phyloP scores from a whole-genome alignment of 2,329 filamentous ascomycete genomes.

The Colletotrichum plurivorum region DNA sequence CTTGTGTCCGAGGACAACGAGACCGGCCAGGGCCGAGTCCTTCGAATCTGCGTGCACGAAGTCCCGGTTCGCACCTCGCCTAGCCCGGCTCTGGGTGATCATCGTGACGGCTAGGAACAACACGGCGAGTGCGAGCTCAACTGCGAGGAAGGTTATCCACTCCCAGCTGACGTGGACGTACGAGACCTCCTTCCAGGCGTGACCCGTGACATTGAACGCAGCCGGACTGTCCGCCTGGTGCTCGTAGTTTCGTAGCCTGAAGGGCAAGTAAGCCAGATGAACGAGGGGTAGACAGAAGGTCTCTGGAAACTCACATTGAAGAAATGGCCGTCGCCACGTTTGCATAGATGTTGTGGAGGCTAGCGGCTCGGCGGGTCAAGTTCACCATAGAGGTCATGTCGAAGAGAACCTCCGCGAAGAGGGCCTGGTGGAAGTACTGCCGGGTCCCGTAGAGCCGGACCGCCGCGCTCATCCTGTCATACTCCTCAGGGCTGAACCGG shows the following conservation, averaged over 20 bases:
- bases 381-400: no score
- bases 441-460: background rate
- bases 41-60: background rate
- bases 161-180: conserved; percentile 19
- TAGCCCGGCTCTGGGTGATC: conserved; percentile 4
- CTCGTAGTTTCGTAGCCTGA: background rate
- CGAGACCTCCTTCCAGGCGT: conserved; percentile 7
- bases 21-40: background rate
- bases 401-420: background rate
- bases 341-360: background rate
- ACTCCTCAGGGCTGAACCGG: background rate
- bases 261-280: no score
- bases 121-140: background rate
- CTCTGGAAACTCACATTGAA: background rate
- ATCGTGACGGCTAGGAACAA: background rate
- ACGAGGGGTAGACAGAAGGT: background rate
- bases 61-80: background rate
- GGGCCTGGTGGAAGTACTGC: background rate
- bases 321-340: background rate
- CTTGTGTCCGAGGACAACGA: background rate
- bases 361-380: background rate
- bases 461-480: background rate
- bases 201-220: background rate
- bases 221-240: background rate
- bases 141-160: conserved; percentile 7